Evolutionary conservation across 371 early-diverging fungal species (phyloP), one percentile per base, ranked within the genome.

Genomic region (Capniomyces stellatus): DNA sequence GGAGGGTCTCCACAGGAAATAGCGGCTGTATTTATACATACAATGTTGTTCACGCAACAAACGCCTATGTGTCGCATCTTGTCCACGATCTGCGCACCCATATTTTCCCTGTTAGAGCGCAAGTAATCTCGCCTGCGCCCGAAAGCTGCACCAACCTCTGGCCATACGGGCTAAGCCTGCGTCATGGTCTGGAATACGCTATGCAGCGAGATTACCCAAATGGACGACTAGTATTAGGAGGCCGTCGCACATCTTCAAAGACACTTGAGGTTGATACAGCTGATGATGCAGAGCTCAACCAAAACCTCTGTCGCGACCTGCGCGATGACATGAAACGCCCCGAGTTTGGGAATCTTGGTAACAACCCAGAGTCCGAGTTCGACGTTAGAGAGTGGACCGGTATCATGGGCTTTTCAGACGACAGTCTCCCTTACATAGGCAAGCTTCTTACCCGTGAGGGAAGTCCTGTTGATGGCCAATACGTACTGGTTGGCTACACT

Each of bases 41-140:
- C 27, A 31, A 60, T 12, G 52, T 60, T 28, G 48, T 60, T 4
- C 52, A 56, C 41, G 58, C 57, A 1, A 60, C 56, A 31, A 60
- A 60, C 29, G 60, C 56, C 3, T 60, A 53, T 51, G 46, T 52
- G 2, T 53, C 57, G 4, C 56, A 55, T 48, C 35, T 60, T 23
- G 29, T 60, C 3, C 42, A 44, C 19, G 52, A 56, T 21, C 42
- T 51, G 25, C 27, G 46, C n/a, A 24, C 48, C 1, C 43, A 51
- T n/a, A 28, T 60, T 1, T 43, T 58, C 28, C 60, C 60, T 27
- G 31, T 56, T 30, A 48, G 60, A 1, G 60, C 51, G 19, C 58
- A 58, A 29, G 44, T 58, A 3, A 41, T 58, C 23, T 47, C 58
- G 21, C 21, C 51, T 10, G 28, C 46, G 4, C 46, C 49, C 8